phyloP scores from a whole-genome alignment of 2,329 filamentous ascomycete species.

The Aspergillus sp. region DNA sequence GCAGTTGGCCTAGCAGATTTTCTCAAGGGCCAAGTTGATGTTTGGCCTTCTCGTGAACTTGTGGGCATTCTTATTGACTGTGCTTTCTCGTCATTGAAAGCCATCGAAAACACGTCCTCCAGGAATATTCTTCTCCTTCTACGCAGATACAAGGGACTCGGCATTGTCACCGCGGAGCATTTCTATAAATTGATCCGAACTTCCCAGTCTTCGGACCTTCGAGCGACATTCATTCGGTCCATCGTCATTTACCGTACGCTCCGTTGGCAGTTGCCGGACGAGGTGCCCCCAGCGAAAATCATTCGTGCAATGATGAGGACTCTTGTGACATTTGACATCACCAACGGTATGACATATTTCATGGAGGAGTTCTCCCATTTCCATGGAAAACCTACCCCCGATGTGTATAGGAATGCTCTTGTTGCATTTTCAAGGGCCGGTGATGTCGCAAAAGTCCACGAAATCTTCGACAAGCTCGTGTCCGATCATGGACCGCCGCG shows the following conservation, averaged over 20 bases:
- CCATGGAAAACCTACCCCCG: slow-evolving; percentile 23
- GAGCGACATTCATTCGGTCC: slow-evolving; percentile 22
- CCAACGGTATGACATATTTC: slow-evolving; percentile 32
- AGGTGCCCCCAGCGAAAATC: slow-evolving; percentile 14
- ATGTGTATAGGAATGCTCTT: slow-evolving; percentile 32
- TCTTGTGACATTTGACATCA: slow-evolving; percentile 25
- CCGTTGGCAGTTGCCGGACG: slow-evolving; percentile 25
- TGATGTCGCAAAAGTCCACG: slow-evolving; percentile 38
- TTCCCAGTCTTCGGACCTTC: slow-evolving; percentile 20
- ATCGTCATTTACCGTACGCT: slow-evolving; percentile 38
- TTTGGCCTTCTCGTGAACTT: slow-evolving; percentile 7
- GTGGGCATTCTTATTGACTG: slow-evolving; percentile 19
- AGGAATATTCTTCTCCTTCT: slow-evolving; percentile 26
- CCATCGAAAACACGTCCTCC: slow-evolving; percentile 22
- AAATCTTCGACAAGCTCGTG: slow-evolving; percentile 40
- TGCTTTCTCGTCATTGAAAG: slow-evolving; percentile 18
- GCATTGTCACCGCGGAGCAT: slow-evolving; percentile 17
- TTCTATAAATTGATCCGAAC: slow-evolving; percentile 25
- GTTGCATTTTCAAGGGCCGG: slow-evolving; percentile 41
- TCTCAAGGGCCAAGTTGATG: slow-evolving; percentile 5
- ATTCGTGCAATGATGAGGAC: slow-evolving; percentile 19
- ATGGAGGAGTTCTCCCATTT: slow-evolving; percentile 34
- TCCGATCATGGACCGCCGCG: slow-evolving; percentile 29
- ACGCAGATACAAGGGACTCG: slow-evolving; percentile 17
- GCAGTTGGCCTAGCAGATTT: slow-evolving; percentile 18